Percentiles rank a stretch among this genome's conserved stretches.
Evolutionary conservation across 495 filamentous ascomycete species (phyloP).

Genomic region (Cercophora samala): DNA sequence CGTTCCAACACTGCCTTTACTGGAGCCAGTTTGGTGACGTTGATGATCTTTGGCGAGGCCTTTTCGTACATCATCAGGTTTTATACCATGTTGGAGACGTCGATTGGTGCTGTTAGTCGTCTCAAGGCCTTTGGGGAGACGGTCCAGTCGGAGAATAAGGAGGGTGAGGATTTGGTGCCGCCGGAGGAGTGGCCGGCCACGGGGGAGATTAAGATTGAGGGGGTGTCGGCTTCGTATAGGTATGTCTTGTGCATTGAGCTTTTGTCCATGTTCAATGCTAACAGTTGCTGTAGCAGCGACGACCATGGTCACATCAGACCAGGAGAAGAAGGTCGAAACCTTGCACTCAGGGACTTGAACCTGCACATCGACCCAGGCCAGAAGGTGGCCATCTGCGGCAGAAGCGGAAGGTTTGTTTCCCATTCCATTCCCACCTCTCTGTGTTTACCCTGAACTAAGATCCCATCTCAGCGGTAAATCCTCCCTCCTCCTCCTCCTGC

Average conservation of each 20-base stretch:
- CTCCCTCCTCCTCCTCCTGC: slow-evolving; percentile 84
- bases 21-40: slow-evolving; percentile 29
- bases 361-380: slow-evolving; percentile 24
- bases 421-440: background rate
- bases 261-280: background rate
- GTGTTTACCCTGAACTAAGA: background rate
- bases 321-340: slow-evolving; percentile 33
- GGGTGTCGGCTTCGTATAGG: slow-evolving; percentile 29
- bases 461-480: slow-evolving; percentile 65
- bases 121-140: slow-evolving; percentile 41
- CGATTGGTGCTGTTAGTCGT: slow-evolving; percentile 49
- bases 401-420: slow-evolving; percentile 22
- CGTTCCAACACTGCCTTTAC: slow-evolving; percentile 30
- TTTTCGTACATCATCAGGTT: slow-evolving; percentile 22
- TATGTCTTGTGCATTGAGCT: slow-evolving; percentile 4
- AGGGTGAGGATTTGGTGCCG: slow-evolving; percentile 26
- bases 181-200: slow-evolving; percentile 24
- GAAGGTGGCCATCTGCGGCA: slow-evolving; percentile 30
- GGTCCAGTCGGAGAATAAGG: slow-evolving; percentile 21
- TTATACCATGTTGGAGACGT: slow-evolving; percentile 51
- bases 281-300: background rate
- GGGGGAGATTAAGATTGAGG: slow-evolving; percentile 25
- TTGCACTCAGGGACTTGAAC: slow-evolving; percentile 23
- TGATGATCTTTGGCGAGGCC: slow-evolving; percentile 30
- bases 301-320: background rate